Evolutionary conservation across 129 eudicot species (phyloP).

Genomic region (Saussurea involucrata): DNA sequence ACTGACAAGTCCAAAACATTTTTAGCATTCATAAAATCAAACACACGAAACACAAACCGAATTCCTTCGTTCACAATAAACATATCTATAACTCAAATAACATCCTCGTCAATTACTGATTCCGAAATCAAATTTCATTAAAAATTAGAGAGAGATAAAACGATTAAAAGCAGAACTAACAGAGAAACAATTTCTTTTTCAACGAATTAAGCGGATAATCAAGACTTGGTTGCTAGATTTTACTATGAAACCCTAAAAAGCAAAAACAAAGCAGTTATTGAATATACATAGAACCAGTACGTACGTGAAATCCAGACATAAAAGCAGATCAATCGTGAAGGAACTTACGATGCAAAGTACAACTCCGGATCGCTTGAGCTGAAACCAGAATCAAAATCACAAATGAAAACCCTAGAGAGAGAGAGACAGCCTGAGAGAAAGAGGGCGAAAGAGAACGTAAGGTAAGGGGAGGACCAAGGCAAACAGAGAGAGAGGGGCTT

Average conservation of each 20-base stretch:
- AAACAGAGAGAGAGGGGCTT: slow-evolving; percentile 28
- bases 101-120: not conserved
- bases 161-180: not conserved
- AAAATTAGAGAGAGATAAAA: not conserved
- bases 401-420: slow-evolving; percentile 26
- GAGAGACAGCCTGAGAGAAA: slow-evolving; percentile 31
- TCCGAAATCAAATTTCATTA: not conserved
- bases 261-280: slow-evolving; percentile 2
- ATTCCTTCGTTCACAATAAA: not conserved
- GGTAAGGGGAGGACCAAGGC: slow-evolving; percentile 27
- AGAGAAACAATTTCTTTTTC: not conserved
- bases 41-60: not conserved
- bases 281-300: not conserved
- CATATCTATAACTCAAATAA: not conserved
- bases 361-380: slow-evolving; percentile 26
- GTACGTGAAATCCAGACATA: not conserved
- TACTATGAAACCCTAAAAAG: not conserved
- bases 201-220: slow-evolving; percentile 4
- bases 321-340: slow-evolving; percentile 14
- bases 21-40: slow-evolving; percentile 7
- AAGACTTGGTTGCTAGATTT: not conserved
- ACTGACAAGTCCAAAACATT: not conserved
- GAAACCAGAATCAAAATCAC: slow-evolving; percentile 9
- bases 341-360: slow-evolving; percentile 20
- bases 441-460: slow-evolving; percentile 24